Conservation (phyloP, 192 early-diverging fungal genomes). For the Obelidium mucronatum region DNA sequence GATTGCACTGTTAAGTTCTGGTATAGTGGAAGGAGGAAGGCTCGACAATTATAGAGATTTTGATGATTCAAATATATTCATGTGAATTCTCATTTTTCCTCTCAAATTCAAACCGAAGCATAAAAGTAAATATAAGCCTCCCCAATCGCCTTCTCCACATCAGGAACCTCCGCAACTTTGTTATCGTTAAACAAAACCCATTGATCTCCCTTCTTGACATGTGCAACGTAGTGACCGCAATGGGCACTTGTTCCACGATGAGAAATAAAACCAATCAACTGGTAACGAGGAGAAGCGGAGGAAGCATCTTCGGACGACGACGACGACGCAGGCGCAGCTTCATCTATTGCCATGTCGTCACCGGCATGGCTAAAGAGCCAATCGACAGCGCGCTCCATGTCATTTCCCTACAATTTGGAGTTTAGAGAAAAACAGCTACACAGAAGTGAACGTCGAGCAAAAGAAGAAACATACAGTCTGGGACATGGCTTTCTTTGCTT, state of each 20-base stretch:
- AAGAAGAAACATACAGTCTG: constrained; percentile 68
- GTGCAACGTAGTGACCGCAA: constrained; percentile 96
- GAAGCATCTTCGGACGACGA: constrained; percentile 10
- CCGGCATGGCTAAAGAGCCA: constrained; percentile 92
- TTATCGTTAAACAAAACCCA: constrained; percentile 98
- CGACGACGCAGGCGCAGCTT: constrained; percentile 7
- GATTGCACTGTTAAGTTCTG: constrained; percentile 84
- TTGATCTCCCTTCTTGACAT: constrained; percentile 70
- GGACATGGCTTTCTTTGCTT: constrained; percentile 81
- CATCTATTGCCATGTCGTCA: constrained; percentile 45
- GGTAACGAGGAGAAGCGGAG: constrained; percentile 61
- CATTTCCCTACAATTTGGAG: constrained; percentile 59
- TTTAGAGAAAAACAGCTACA: background rate
- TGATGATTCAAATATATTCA: too few species aligned
- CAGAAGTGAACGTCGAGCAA: background rate
- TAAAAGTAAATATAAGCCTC: constrained; percentile 61
- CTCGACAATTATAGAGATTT: too few species aligned
- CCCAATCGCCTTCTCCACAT: constrained; percentile 45
- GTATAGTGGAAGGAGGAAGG: constrained; percentile 50
- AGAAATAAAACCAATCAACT: constrained; percentile 83
- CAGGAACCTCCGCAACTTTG: constrained; percentile 81
- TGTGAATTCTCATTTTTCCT: constrained; percentile 2
- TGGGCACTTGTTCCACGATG: constrained; percentile 96
- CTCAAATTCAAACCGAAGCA: constrained; percentile 3
- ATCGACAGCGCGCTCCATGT: constrained; percentile 92